A percentile compares a stretch with the other conserved stretches of the same genome.
Conservation (phyloP, 768 basidiomycete species). For the Tricholoma flavovirens region DNA sequence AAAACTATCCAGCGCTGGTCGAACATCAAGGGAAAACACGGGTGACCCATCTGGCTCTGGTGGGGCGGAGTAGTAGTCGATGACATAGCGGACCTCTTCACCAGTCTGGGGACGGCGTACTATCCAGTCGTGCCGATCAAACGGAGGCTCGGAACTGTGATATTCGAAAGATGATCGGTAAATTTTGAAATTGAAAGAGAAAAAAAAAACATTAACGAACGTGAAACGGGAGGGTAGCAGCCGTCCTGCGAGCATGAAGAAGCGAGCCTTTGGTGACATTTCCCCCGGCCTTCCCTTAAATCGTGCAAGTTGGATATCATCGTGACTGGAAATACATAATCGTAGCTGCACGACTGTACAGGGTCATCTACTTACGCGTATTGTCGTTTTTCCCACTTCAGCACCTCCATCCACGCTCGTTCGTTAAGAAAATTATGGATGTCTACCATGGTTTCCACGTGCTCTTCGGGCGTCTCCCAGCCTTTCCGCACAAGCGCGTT, state of each 20-base stretch:
- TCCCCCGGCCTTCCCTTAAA: conserved; percentile 92
- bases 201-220: conserved; percentile 43
- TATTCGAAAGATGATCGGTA: conserved; percentile 4
- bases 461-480: conserved; percentile 95
- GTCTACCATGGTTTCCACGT: conserved; percentile 94
- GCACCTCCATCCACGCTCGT: conserved; percentile 90
- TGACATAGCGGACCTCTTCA: conserved; percentile 89
- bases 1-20: conserved; percentile 87
- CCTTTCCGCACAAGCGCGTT: conserved; percentile 96
- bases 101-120: conserved; percentile 75
- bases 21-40: conserved; percentile 92
- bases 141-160: conserved; percentile 81
- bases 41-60: conserved; percentile 87
- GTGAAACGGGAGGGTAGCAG: conserved; percentile 86
- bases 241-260: conserved; percentile 84
- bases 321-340: conserved; percentile 37
- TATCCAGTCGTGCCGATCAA: conserved; percentile 98
- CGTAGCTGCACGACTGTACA: background rate
- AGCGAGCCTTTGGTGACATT: conserved; percentile 88
- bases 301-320: conserved; percentile 68
- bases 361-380: conserved; percentile 43
- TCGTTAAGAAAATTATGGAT: conserved; percentile 99
- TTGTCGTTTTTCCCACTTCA: conserved; percentile 81
- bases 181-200: background rate
- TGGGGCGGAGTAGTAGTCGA: conserved; percentile 97